These are phyloP conservation scores for Emmonsiellopsis sp. DNA, from an alignment of 2,329 filamentous ascomycete genomes.

Conservation along the genomic window DNA sequence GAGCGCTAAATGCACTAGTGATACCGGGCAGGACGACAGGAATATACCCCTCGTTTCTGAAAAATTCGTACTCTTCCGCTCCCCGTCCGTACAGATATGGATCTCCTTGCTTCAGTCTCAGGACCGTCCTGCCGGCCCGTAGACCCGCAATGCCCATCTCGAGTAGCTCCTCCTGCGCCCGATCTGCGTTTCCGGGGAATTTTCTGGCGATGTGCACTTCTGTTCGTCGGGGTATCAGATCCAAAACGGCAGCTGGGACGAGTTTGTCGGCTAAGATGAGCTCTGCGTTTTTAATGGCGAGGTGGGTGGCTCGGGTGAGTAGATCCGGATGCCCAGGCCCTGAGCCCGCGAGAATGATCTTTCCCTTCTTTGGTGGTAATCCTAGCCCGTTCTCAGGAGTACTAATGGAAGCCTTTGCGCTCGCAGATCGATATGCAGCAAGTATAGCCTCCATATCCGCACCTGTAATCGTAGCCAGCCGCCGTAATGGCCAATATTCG, in stretches of 20 bases:
- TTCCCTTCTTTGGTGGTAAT: conserved; percentile 41
- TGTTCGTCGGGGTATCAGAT: conserved; percentile 81
- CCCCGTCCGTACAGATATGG: conserved; percentile 94
- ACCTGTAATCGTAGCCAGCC: conserved; percentile 70
- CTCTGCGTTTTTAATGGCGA: conserved; percentile 40
- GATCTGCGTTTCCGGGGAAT: conserved; percentile 93
- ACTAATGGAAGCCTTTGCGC: conserved; percentile 7
- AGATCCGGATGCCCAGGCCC: conserved; percentile 90
- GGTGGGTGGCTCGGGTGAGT: conserved; percentile 57
- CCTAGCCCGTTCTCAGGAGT: conserved; percentile 8
- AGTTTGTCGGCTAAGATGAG: conserved; percentile 47
- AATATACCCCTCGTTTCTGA: conserved; percentile 60
- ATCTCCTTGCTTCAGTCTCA: conserved; percentile 91
- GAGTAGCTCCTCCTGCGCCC: conserved; percentile 82
- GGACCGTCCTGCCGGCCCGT: conserved; percentile 63
- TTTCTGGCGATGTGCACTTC: conserved; percentile 89
- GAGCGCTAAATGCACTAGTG: conserved; percentile 77
- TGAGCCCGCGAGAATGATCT: conserved; percentile 80
- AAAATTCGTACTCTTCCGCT: conserved; percentile 84
- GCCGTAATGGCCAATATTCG: conserved; percentile 92
- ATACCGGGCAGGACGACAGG: conserved; percentile 77
- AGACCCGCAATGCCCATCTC: conserved; percentile 64
- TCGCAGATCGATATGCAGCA: conserved; percentile 50
- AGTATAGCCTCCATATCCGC: conserved; percentile 69
- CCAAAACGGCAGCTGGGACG: conserved; percentile 68